These are phyloP conservation scores for Sclerotinia sclerotiorum DNA, from an alignment of 2,329 filamentous ascomycete species.

Conservation along the genomic window DNA sequence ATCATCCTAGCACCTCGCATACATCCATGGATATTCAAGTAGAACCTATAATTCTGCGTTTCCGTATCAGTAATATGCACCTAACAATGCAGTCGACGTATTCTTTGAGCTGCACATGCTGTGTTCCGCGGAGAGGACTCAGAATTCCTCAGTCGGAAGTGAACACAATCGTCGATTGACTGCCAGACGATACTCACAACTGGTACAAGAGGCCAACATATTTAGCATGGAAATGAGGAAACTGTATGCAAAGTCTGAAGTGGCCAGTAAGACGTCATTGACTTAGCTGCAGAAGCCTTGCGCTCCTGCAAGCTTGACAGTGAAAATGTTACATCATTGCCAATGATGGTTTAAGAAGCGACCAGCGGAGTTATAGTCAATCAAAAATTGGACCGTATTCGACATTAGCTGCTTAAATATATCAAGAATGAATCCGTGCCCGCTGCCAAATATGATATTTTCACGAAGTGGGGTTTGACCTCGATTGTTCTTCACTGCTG, in stretches of 20 bases:
- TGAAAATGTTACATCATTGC: conserved; percentile 8
- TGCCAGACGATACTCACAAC: not conserved
- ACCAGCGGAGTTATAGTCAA: conserved; percentile 2
- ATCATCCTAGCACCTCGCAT: not conserved
- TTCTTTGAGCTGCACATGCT: not conserved
- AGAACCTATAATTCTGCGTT: not conserved
- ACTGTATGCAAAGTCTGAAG: not conserved
- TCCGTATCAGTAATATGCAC: not conserved
- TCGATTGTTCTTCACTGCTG: not conserved
- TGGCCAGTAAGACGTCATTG: conserved; percentile 1
- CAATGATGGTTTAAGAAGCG: not conserved
- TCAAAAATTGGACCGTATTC: not conserved
- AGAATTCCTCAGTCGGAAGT: not conserved
- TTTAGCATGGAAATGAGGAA: not conserved
- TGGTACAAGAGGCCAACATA: not conserved
- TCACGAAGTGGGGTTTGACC: conserved; percentile 1
- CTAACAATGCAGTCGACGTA: not conserved
- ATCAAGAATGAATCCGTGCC: conserved; percentile 16
- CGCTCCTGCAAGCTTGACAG: conserved; percentile 13
- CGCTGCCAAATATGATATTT: conserved; percentile 3
- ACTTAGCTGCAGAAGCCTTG: not conserved
- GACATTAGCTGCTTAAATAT: conserved; percentile 12
- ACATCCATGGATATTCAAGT: not conserved
- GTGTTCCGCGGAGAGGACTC: not conserved
- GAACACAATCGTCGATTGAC: conserved; percentile 8